These are phyloP conservation scores for Malbranchea cinnamomea DNA, from an alignment of 2,329 filamentous ascomycete species.

Conservation along the genomic window DNA sequence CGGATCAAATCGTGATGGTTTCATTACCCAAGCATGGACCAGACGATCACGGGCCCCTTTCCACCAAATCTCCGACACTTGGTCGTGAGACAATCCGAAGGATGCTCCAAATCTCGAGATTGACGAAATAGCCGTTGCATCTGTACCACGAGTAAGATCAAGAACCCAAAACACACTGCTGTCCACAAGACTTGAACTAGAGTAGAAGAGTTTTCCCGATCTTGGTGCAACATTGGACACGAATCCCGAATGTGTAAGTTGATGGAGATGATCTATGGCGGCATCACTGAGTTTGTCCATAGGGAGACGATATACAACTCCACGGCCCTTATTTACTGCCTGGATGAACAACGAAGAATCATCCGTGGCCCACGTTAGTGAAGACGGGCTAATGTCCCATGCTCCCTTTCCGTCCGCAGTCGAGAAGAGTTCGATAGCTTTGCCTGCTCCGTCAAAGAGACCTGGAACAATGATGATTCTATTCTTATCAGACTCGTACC, in stretches of 20 bases:
- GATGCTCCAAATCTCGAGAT: conserved; percentile 20
- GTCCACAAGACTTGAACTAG: conserved; percentile 30
- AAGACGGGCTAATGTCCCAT: conserved; percentile 30
- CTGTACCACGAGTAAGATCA: conserved; percentile 18
- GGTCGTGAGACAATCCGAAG: conserved; percentile 27
- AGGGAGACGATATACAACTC: conserved; percentile 27
- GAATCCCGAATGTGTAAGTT: conserved; percentile 27
- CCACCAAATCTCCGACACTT: conserved; percentile 33
- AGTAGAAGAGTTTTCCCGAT: conserved; percentile 24
- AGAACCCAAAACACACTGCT: conserved; percentile 30
- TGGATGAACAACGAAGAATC: conserved; percentile 27
- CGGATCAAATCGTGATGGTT: conserved; percentile 31
- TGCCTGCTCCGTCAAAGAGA: conserved; percentile 18
- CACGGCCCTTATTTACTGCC: conserved; percentile 28
- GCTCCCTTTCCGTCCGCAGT: conserved; percentile 22
- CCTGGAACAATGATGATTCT: conserved; percentile 26
- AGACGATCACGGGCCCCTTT: conserved; percentile 29
- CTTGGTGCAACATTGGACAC: conserved; percentile 26
- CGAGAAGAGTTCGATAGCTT: conserved; percentile 22
- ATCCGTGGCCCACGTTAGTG: conserved; percentile 27
- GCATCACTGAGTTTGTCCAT: conserved; percentile 16
- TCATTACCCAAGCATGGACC: conserved; percentile 33
- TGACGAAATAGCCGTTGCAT: conserved; percentile 24
- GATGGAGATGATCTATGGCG: conserved; percentile 19
- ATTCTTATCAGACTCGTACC: conserved; percentile 34